phyloP scores from a whole-genome alignment of 495 filamentous ascomycete genomes.

The Trichoderma asperelloides region DNA sequence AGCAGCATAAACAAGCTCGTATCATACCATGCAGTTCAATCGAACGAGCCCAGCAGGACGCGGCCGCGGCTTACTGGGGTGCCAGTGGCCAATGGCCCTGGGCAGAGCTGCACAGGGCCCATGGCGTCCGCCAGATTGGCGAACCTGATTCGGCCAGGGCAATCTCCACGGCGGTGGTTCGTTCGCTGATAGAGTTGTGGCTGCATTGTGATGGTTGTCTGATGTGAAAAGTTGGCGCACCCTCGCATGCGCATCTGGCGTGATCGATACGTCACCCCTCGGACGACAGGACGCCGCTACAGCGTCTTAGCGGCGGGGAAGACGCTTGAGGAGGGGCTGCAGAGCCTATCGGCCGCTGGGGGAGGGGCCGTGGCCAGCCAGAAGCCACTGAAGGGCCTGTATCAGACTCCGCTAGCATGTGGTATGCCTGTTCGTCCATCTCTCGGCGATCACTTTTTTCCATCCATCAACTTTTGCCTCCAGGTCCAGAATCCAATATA shows the following conservation, averaged over 20 bases:
- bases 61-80: not conserved
- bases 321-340: not conserved
- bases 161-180: not conserved
- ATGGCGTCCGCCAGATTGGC: not conserved
- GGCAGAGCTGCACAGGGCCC: not conserved
- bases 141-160: not conserved
- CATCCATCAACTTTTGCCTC: not conserved
- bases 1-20: not conserved
- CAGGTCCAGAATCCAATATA: not conserved
- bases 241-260: not conserved
- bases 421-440: not conserved
- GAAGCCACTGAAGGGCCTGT: not conserved
- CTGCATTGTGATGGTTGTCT: not conserved
- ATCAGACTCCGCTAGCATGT: not conserved
- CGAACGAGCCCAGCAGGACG: not conserved
- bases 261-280: not conserved
- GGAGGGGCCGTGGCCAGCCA: not conserved
- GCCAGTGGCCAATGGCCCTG: not conserved
- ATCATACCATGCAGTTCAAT: not conserved
- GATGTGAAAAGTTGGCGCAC: not conserved
- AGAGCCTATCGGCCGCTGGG: not conserved
- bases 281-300: not conserved
- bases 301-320: not conserved
- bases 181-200: not conserved
- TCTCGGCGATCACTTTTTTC: not conserved